Conservation (phyloP, 768 basidiomycete species). For the Mycena floridula region DNA sequence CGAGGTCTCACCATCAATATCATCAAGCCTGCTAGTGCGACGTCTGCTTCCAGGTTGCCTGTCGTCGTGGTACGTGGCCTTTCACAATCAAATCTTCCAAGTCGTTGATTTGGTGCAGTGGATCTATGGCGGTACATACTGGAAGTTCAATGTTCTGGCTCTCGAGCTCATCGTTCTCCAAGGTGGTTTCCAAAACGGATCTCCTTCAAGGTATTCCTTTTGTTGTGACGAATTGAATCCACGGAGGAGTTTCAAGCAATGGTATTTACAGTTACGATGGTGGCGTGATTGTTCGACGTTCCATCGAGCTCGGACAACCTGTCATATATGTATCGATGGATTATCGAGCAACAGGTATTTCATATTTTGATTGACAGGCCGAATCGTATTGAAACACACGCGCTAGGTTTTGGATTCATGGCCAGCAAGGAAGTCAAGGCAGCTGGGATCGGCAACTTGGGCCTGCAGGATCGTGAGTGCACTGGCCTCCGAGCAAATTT, state of each 20-base stretch:
- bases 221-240: no score
- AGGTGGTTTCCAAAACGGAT: conserved; percentile 1
- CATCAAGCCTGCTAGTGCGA: conserved; percentile 30
- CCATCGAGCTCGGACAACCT: conserved; percentile 20
- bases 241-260: neutral
- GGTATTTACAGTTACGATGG: conserved; percentile 18
- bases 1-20: conserved; percentile 41
- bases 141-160: neutral
- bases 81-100: neutral
- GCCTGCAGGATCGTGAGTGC: conserved; percentile 36
- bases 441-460: conserved; percentile 31
- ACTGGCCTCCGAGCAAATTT: neutral
- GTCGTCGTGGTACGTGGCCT: conserved; percentile 37
- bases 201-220: neutral
- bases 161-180: neutral
- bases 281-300: conserved; percentile 18
- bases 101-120: conserved; percentile 21
- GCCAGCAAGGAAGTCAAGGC: conserved; percentile 22
- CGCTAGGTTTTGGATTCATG: conserved; percentile 28
- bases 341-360: conserved; percentile 21
- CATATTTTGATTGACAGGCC: conserved; percentile 6
- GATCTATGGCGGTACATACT: conserved; percentile 33
- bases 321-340: conserved; percentile 28
- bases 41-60: conserved; percentile 33
- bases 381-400: neutral